Conservation (phyloP, 2,329 filamentous ascomycete species). For the Passalora sequoiae region DNA sequence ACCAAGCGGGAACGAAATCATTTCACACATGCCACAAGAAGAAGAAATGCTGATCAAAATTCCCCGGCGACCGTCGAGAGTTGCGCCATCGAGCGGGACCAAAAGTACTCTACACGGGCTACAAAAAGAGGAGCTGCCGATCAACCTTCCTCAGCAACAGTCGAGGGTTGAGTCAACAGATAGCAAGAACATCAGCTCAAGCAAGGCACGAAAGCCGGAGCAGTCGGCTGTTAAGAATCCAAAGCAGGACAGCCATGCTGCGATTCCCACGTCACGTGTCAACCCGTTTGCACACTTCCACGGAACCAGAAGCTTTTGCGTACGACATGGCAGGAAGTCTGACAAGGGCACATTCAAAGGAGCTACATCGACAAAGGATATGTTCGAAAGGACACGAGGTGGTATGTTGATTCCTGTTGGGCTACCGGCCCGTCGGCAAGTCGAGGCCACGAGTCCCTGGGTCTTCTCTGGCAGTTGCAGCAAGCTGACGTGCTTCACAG, state of each 20-base stretch:
- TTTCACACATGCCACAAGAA: not conserved
- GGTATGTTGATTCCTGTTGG: constrained; percentile 31
- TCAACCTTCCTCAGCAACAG: too few species aligned
- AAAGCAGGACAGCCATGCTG: not conserved
- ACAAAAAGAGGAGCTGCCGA: not conserved
- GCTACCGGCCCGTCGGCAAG: constrained; percentile 22
- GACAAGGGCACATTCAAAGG: not conserved
- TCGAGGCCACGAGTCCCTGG: constrained; percentile 32
- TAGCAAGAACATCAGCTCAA: not conserved
- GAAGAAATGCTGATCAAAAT: not conserved
- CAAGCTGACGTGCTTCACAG: constrained; percentile 14
- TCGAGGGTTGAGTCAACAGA: too few species aligned
- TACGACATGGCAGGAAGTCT: constrained; percentile 30
- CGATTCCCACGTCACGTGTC: not conserved
- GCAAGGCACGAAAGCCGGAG: constrained; percentile 3
- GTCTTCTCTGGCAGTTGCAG: constrained; percentile 7
- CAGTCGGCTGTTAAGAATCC: not conserved
- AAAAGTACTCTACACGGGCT: not conserved
- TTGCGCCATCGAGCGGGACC: too few species aligned
- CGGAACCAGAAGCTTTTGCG: constrained; percentile 27
- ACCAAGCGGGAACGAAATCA: not conserved
- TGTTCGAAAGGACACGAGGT: constrained; percentile 25
- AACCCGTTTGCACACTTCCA: constrained; percentile 20
- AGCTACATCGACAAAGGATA: constrained; percentile 21
- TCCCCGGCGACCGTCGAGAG: too few species aligned